These are phyloP conservation scores for Diaporthe citrichinensis DNA, from an alignment of 2,329 filamentous ascomycete genomes.

Conservation along the genomic window DNA sequence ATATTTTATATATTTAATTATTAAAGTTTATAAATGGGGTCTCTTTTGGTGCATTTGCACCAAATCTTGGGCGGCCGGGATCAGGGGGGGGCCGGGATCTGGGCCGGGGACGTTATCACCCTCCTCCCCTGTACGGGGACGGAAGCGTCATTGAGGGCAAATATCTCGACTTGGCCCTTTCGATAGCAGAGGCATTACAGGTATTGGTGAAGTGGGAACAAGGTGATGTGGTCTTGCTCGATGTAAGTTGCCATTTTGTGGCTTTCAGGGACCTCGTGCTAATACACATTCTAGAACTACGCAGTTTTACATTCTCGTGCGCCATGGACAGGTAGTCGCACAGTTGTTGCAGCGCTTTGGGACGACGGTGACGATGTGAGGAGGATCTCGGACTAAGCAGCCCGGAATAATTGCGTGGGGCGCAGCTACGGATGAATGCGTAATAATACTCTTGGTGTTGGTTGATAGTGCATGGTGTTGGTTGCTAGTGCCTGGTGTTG, in stretches of 20 bases:
- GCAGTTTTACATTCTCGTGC: conserved; percentile 52
- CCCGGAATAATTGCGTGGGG: too few relatives aligned
- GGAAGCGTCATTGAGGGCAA: conserved; percentile 48
- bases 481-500: too few relatives aligned
- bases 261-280: neutral
- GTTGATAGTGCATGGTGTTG: too few relatives aligned
- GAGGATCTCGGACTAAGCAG: conserved; percentile 47
- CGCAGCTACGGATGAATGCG: too few relatives aligned
- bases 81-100: too few relatives aligned
- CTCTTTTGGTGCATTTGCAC: too few relatives aligned
- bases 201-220: conserved; percentile 49
- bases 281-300: conserved; percentile 47
- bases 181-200: conserved; percentile 47
- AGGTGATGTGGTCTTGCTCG: conserved; percentile 50
- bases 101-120: too few relatives aligned
- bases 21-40: too few relatives aligned
- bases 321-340: conserved; percentile 50
- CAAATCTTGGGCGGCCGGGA: too few relatives aligned
- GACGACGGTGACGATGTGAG: conserved; percentile 43
- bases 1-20: too few relatives aligned
- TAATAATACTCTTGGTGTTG: too few relatives aligned
- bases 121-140: conserved; percentile 50
- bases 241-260: conserved; percentile 45
- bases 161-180: conserved; percentile 49
- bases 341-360: conserved; percentile 52